Evolutionary conservation across 2,329 filamentous ascomycete genomes (phyloP).

Genomic region (Colletotrichum sp.): DNA sequence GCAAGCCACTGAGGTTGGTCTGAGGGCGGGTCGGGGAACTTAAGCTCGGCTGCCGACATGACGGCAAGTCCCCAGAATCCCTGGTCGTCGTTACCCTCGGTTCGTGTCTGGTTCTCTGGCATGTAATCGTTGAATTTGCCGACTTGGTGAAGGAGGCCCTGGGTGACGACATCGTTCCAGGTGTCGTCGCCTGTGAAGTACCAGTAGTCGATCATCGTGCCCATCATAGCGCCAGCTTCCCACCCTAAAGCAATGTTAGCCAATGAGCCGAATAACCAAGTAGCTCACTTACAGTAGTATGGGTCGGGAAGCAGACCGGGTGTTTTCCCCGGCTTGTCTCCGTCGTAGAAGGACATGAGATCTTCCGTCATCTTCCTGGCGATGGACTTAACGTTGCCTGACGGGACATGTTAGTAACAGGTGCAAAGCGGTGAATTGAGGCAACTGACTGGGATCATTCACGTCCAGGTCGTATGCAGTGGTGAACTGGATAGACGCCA

Average conservation of each 20-base stretch:
- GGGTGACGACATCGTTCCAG: conserved; percentile 70
- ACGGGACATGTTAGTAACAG: background rate
- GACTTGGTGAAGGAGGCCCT: conserved; percentile 76
- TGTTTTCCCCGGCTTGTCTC: conserved; percentile 52
- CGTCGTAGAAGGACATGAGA: conserved; percentile 47
- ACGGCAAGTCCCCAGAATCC: conserved; percentile 75
- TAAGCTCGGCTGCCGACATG: conserved; percentile 73
- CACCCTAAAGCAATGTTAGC: conserved; percentile 51
- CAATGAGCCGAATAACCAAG: background rate
- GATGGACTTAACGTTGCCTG: conserved; percentile 55
- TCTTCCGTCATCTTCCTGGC: conserved; percentile 51
- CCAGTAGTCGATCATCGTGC: conserved; percentile 81
- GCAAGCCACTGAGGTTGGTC: conserved; percentile 70
- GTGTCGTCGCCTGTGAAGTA: conserved; percentile 76
- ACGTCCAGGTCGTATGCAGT: conserved; percentile 40
- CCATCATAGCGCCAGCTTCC: conserved; percentile 77
- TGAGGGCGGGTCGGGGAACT: conserved; percentile 63
- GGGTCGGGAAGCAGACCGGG: conserved; percentile 57
- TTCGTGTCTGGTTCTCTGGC: conserved; percentile 72
- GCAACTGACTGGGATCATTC: conserved; percentile 35
- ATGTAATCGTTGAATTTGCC: conserved; percentile 78
- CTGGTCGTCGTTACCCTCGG: conserved; percentile 77
- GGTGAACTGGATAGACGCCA: conserved; percentile 21
- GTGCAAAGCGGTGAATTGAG: background rate
- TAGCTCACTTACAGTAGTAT: conserved; percentile 54